Evolutionary conservation across 106 monocot species (phyloP).

Genomic region (Allium cepa): DNA sequence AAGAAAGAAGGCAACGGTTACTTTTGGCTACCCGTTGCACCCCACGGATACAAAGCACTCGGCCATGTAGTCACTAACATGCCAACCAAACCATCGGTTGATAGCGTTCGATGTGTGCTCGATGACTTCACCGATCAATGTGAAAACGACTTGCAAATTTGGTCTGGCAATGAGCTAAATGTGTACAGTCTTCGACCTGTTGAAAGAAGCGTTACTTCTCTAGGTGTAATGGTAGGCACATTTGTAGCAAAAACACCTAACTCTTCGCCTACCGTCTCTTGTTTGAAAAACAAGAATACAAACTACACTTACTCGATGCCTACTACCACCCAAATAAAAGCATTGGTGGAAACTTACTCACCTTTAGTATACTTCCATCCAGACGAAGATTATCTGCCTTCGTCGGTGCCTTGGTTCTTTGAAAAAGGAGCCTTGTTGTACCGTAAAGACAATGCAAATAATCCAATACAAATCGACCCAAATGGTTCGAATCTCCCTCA

Average conservation of each 20-base stretch:
- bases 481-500: constrained; percentile 66
- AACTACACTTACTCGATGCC: constrained; percentile 46
- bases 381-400: constrained; percentile 56
- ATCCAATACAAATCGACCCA: constrained; percentile 13
- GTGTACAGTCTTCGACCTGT: constrained; percentile 27
- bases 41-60: constrained; percentile 52
- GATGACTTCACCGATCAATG: constrained; percentile 45
- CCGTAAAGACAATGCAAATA: constrained; percentile 22
- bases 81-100: constrained; percentile 46
- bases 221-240: constrained; percentile 53
- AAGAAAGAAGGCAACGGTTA: constrained; percentile 36
- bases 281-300: constrained; percentile 38
- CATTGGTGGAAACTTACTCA: constrained; percentile 37
- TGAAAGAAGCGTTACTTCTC: constrained; percentile 12
- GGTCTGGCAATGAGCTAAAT: constrained; percentile 24
- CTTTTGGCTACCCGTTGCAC: constrained; percentile 73
- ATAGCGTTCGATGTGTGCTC: constrained; percentile 45
- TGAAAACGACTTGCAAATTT: constrained; percentile 29
- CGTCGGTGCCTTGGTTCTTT: constrained; percentile 80
- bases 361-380: constrained; percentile 62
- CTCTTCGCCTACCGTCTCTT: constrained; percentile 9
- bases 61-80: constrained; percentile 60
- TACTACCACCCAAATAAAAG: constrained; percentile 31
- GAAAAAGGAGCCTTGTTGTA: constrained; percentile 60
- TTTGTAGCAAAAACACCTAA: constrained; percentile 18